A percentile compares a stretch with the other conserved stretches of the same genome.
These are phyloP conservation scores for Blechomonas ayalai DNA, from an alignment of 208 protist genomes.

Conservation along the genomic window DNA sequence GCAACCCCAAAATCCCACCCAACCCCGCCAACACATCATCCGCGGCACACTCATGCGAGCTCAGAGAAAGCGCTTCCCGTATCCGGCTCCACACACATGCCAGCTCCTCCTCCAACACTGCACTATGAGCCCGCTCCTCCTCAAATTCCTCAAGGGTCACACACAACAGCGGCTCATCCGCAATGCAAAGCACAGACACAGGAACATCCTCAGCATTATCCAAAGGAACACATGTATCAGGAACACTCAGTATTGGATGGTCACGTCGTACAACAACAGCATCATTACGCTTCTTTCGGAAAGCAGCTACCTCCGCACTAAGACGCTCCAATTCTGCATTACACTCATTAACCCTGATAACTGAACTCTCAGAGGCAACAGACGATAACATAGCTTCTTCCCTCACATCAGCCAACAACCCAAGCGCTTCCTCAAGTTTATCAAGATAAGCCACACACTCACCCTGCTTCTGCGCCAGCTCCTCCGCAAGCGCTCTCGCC, in stretches of 20 bases:
- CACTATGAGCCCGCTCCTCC: conserved; percentile 14
- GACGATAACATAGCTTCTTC: background rate
- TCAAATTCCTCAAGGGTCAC: conserved; percentile 24
- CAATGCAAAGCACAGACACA: conserved; percentile 2
- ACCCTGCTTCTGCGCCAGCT: conserved; percentile 7
- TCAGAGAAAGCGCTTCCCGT: conserved; percentile 8
- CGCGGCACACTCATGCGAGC: background rate
- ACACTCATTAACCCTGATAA: background rate
- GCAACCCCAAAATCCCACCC: conserved; percentile 21
- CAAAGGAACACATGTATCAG: background rate
- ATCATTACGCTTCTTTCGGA: background rate
- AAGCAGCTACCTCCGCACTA: background rate
- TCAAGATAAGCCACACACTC: background rate
- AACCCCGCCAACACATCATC: conserved; percentile 21
- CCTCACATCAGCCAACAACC: conserved; percentile 3
- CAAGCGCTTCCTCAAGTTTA: background rate
- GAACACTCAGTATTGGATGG: too few relatives aligned
- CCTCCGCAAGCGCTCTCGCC: background rate
- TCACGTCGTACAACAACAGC: background rate
- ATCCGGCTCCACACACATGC: conserved; percentile 13
- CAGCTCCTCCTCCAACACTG: conserved; percentile 12
- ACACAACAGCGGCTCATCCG: conserved; percentile 17
- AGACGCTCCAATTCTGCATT: background rate
- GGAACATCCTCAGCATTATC: background rate
- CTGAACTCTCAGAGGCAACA: background rate